These are phyloP conservation scores for Parastagonospora nodorum DNA, from an alignment of 2,329 filamentous ascomycete species.

Conservation along the genomic window DNA sequence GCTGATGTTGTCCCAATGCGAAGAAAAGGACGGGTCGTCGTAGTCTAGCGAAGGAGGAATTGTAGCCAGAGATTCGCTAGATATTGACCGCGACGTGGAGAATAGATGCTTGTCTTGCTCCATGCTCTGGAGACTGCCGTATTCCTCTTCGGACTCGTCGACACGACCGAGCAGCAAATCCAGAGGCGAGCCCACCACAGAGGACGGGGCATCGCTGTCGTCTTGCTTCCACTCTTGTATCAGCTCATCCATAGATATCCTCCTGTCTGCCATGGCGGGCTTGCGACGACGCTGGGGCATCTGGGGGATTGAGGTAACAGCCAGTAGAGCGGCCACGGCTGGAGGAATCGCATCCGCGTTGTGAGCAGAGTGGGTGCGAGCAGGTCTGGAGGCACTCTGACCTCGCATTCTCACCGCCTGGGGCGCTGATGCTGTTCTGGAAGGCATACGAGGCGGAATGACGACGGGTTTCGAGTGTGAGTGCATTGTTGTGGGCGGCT, in stretches of 20 bases:
- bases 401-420: constrained; percentile 39
- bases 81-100: constrained; percentile 55
- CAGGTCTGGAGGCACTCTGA: constrained; percentile 34
- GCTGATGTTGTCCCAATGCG: constrained; percentile 45
- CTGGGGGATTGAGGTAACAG: constrained; percentile 64
- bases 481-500: constrained; percentile 29
- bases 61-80: constrained; percentile 63
- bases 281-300: constrained; percentile 50
- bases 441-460: constrained; percentile 46
- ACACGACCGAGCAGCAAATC: constrained; percentile 62
- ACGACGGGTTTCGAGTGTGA: constrained; percentile 49
- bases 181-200: constrained; percentile 53
- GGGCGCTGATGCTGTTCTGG: constrained; percentile 32
- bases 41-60: constrained; percentile 50
- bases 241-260: constrained; percentile 62
- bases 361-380: constrained; percentile 41
- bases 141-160: constrained; percentile 51
- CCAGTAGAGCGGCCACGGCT: constrained; percentile 63
- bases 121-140: constrained; percentile 50
- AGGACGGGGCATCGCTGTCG: constrained; percentile 43
- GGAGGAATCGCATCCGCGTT: constrained; percentile 55
- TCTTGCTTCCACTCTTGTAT: constrained; percentile 61
- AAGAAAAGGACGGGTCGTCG: constrained; percentile 55
- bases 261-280: constrained; percentile 48
- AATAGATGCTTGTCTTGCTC: constrained; percentile 48